Evolutionary conservation across 106 monocot species (phyloP), one percentile per base, ranked within the genome.

Genomic region (Platanthera zijinensis): DNA sequence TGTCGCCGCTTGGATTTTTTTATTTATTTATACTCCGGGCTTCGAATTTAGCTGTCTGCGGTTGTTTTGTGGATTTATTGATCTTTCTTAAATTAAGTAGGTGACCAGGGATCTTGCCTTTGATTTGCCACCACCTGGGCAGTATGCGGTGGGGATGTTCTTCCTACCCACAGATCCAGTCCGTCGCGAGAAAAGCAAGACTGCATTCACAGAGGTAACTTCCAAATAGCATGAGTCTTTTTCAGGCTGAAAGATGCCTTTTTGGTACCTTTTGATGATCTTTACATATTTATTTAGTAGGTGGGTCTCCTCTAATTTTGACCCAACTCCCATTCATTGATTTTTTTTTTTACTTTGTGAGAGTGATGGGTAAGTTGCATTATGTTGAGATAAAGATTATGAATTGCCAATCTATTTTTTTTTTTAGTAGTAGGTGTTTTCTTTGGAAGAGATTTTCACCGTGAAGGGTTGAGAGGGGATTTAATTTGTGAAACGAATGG

Each of bases 111-210:
- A 89, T 80, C 66, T 83, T 32, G 96, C 93, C 25, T 82, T 97
- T 80, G 84, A 89, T 71, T 86, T 97, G 76, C 97, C 97, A 51
- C 82, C 87, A 56, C 84, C 91, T 74, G 93, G 89, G 45, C 75
- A 94, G 73, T 97, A 97, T 81, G 93, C 93, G 3, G 85, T 93
- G 51, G 97, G 97, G 52, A 97, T 97, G 91, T 88, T 97, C 57
- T 97, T 94, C 86, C 74, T 97, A 74, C 91, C 97, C 32, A 83
- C 83, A 8, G 79, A 87, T 67, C 73, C 80, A 12, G 82, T 79
- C 52, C 97, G 94, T 13, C 81, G 97, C 30, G 86, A 91, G 74
- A 74, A 88, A 73, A 88, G 94, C 88, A 97, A 97, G 82, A 30
- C 59, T 77, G 88, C 90, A 6, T 94, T 97, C 28, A 73, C 84